Evolutionary conservation across 1,284 basidiomycete species (phyloP), one percentile per base, ranked within the genome.

Genomic region (Puccinia coronata): DNA sequence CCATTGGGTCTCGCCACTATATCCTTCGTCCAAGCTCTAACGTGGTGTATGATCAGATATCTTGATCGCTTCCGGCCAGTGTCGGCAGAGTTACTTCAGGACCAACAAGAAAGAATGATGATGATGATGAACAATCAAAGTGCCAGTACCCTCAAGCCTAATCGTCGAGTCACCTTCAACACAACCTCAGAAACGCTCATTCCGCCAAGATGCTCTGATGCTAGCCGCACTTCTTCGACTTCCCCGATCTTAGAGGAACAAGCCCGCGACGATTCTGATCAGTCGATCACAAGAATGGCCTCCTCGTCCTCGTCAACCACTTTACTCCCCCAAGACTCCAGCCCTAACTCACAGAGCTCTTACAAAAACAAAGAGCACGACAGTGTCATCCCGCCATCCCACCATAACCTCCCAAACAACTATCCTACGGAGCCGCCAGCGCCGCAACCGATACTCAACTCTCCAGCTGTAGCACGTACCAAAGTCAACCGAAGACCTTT

Each of bases 91-190:
- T 36, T 69, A 20, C 69, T 61, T n/a, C 70, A 63, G 31, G 70
- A 73, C 16, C 69, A 74, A 63, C 69, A 72, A 39, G 69, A 73
- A 63, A 61, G 70, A 34, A 61, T 71, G 43, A 61, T 73, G 41
- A 63, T 73, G 43, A 72, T 74, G 51, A 59, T 80, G 67, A 80
- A 70, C 49, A 72, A 63, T 41, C 69, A 72, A n/a, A 65, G 36
- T 23, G 61, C 28, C 36, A 80, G 55, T 49, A 72, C 57, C 41
- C 3, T 79, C 25, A 80, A 80, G 71, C 57, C 57, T 41, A 67
- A 36, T n/a, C 67, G 70, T 18, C 53, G 79, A 51, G 79, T 80
- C 25, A 80, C 79, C 28, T 80, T 80, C 47, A 80, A 80, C 36
- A 80, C 67, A 47, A 53, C 59, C 49, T 73, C 57, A 41, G 79